Evolutionary conservation across 495 filamentous ascomycete species (phyloP).

Genomic region (Clavariopsis aquatica): DNA sequence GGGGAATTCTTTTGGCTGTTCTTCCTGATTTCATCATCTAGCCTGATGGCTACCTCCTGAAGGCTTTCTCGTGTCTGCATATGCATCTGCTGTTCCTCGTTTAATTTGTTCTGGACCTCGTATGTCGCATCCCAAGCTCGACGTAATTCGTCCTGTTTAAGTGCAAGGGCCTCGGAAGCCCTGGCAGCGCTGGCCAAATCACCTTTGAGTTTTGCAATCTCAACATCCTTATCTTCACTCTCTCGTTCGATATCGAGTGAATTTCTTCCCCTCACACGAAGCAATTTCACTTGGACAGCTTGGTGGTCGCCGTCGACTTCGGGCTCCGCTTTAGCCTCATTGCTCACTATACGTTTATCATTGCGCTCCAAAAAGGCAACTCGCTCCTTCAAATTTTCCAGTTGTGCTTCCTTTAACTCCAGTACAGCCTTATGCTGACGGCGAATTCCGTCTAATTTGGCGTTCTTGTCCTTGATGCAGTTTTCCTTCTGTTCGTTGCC

Average conservation of each 20-base stretch:
- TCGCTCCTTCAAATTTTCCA: slow-evolving; percentile 20
- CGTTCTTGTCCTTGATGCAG: slow-evolving; percentile 19
- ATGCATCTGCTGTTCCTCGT: slow-evolving; percentile 15
- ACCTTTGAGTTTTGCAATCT: slow-evolving; percentile 20
- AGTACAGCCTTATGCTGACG: slow-evolving; percentile 18
- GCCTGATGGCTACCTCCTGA: slow-evolving; percentile 7
- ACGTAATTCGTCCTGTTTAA: slow-evolving; percentile 19
- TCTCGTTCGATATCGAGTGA: slow-evolving; percentile 9
- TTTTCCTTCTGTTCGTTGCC: slow-evolving; percentile 27
- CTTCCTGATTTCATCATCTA: slow-evolving; percentile 21
- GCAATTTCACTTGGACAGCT: slow-evolving; percentile 22
- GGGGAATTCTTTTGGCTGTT: slow-evolving; percentile 15
- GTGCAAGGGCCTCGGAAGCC: slow-evolving; percentile 11
- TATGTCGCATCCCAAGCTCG: slow-evolving; percentile 21
- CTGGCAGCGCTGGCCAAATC: slow-evolving; percentile 1
- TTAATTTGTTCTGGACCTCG: slow-evolving; percentile 19
- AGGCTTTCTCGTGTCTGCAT: slow-evolving; percentile 12
- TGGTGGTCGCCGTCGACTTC: background rate
- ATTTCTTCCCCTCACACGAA: slow-evolving; percentile 22
- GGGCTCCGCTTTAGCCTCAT: background rate
- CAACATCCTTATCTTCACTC: slow-evolving; percentile 21
- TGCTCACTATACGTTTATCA: background rate
- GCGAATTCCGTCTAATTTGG: slow-evolving; percentile 13
- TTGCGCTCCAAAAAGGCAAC: slow-evolving; percentile 15
- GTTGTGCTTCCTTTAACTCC: slow-evolving; percentile 24